Evolutionary conservation across 208 protist genomes (phyloP).

Genomic region (Balamuthia mandrillaris): DNA sequence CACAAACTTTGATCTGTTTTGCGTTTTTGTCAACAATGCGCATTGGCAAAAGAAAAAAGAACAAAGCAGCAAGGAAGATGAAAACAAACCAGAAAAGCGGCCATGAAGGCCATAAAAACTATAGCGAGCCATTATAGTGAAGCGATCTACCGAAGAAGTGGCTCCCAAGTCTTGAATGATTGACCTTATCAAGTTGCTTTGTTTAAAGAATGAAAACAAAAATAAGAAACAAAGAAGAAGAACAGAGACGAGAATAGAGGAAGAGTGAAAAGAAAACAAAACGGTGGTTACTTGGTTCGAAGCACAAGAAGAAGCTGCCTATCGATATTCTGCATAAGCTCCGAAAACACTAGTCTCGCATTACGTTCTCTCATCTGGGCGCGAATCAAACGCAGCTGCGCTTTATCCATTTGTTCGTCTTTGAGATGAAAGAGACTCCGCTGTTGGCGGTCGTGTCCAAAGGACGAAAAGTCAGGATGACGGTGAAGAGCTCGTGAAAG

Average conservation of each 20-base stretch:
- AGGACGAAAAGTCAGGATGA: conserved; percentile 17
- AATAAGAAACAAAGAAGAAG: neutral
- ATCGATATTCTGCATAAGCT: conserved; percentile 15
- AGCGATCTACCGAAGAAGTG: neutral
- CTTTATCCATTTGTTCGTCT: neutral
- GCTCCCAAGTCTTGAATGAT: conserved; percentile 5
- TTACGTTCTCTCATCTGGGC: neutral
- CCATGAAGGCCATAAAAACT: neutral
- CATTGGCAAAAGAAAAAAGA: too few relatives aligned
- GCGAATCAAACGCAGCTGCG: neutral
- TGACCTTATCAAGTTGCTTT: conserved; percentile 2
- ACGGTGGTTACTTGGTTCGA: neutral
- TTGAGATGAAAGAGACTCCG: neutral
- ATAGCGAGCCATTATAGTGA: conserved; percentile 7
- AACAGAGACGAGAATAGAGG: neutral
- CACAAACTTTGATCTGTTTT: too few relatives aligned
- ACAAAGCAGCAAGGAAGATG: too few relatives aligned
- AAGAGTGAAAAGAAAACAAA: neutral
- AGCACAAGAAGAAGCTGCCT: conserved; percentile 6
- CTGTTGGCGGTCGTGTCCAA: neutral
- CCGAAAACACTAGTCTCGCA: neutral
- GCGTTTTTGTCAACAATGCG: too few relatives aligned
- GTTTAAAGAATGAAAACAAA: neutral
- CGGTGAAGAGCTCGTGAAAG: conserved; percentile 12
- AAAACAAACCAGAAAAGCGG: too few relatives aligned